These are phyloP conservation scores for Cinnamomum micranthum DNA, from an alignment of 164 flowering plant species.

Conservation along the genomic window DNA sequence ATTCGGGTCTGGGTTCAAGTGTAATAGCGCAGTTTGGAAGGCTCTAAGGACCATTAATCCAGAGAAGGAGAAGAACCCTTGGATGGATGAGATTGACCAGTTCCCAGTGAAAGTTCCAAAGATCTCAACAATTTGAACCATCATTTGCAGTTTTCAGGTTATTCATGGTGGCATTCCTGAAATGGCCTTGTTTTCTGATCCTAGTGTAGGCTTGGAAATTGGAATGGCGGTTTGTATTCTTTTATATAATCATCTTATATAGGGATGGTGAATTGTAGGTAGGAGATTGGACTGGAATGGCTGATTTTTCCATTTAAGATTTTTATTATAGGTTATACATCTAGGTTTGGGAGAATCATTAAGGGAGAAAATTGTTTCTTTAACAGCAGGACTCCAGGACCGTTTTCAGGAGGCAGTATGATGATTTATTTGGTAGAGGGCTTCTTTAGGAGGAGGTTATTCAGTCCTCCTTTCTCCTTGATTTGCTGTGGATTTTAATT, in stretches of 20 bases:
- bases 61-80: slow-evolving; percentile 64
- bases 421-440: not conserved
- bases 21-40: slow-evolving; percentile 84
- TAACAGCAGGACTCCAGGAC: not conserved
- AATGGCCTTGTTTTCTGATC: not conserved
- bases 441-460: not conserved
- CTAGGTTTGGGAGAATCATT: not conserved
- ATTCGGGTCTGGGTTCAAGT: slow-evolving; percentile 82
- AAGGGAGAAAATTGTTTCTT: not conserved
- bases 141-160: slow-evolving; percentile 2
- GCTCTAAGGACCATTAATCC: slow-evolving; percentile 59
- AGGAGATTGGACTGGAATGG: slow-evolving; percentile 5
- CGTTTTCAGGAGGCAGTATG: not conserved
- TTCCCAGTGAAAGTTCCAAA: slow-evolving; percentile 66
- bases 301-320: not conserved
- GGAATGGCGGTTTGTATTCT: not conserved
- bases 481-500: not conserved
- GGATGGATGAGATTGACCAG: slow-evolving; percentile 68
- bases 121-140: slow-evolving; percentile 34
- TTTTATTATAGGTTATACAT: not conserved
- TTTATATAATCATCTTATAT: not conserved
- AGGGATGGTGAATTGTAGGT: not conserved
- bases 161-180: not conserved
- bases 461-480: not conserved
- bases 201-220: not conserved